Evolutionary conservation across 2,329 filamentous ascomycete genomes (phyloP).

Genomic region (Aspergillus floridensis): DNA sequence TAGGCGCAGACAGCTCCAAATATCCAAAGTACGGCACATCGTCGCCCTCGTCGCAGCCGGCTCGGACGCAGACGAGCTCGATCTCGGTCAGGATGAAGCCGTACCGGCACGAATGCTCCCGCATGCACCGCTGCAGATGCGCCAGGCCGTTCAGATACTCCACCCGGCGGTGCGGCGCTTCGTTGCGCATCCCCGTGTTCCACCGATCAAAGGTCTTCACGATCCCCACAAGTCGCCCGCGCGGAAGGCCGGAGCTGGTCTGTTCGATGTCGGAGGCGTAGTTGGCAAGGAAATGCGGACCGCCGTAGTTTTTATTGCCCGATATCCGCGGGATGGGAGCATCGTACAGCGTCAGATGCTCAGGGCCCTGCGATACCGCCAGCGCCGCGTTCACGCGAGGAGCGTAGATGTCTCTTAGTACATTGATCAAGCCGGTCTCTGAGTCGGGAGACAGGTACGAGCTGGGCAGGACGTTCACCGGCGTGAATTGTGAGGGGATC

Average conservation of each 20-base stretch:
- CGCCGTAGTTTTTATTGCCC: constrained; percentile 42
- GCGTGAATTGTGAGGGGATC: constrained; percentile 48
- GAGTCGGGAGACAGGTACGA: constrained; percentile 71
- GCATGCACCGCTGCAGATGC: constrained; percentile 86
- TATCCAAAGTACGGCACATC: constrained; percentile 81
- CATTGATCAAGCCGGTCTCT: constrained; percentile 69
- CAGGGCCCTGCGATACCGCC: constrained; percentile 67
- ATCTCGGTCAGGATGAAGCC: constrained; percentile 97
- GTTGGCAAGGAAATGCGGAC: constrained; percentile 54
- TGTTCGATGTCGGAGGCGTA: constrained; percentile 52
- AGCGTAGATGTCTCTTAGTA: constrained; percentile 75
- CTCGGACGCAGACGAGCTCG: constrained; percentile 85
- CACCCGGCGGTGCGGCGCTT: constrained; percentile 79
- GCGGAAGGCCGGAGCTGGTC: constrained; percentile 49
- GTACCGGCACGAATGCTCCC: constrained; percentile 87
- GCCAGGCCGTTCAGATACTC: constrained; percentile 84
- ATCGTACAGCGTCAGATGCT: constrained; percentile 52
- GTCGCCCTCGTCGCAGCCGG: constrained; percentile 60
- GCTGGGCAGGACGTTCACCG: constrained; percentile 29
- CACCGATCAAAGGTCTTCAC: constrained; percentile 90
- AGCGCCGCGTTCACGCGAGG: constrained; percentile 85
- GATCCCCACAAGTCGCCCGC: constrained; percentile 73
- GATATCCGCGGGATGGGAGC: constrained; percentile 38
- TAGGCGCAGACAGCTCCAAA: constrained; percentile 67
- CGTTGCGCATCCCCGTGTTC: constrained; percentile 90